phyloP scores from a whole-genome alignment of 2,329 filamentous ascomycete genomes.

The Didymella pomorum region DNA sequence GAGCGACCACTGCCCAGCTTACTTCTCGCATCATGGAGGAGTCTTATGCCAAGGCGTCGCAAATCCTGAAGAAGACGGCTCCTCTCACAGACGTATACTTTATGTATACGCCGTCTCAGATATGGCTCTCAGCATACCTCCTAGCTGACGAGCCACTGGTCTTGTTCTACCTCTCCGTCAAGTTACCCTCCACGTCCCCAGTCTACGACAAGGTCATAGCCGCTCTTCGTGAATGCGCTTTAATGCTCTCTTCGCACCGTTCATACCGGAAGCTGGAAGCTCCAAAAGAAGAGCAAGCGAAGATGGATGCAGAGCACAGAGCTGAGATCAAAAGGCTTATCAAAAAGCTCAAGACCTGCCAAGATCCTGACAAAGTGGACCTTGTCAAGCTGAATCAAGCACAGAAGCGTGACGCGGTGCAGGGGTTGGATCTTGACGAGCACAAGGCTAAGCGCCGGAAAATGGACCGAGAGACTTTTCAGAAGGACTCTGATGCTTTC shows the following conservation, averaged over 20 bases:
- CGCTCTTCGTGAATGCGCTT: constrained; percentile 52
- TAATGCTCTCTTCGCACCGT: constrained; percentile 48
- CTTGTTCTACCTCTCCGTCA: constrained; percentile 56
- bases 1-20: constrained; percentile 33
- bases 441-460: constrained; percentile 56
- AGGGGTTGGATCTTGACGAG: constrained; percentile 50
- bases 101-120: constrained; percentile 92
- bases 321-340: constrained; percentile 61
- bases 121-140: constrained; percentile 83
- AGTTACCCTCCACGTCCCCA: constrained; percentile 47
- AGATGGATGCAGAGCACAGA: constrained; percentile 56
- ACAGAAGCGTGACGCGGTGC: constrained; percentile 58
- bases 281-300: constrained; percentile 39
- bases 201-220: constrained; percentile 47
- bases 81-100: constrained; percentile 96
- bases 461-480: constrained; percentile 53
- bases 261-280: constrained; percentile 28
- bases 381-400: constrained; percentile 73
- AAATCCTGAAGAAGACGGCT: constrained; percentile 67
- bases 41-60: constrained; percentile 75
- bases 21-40: constrained; percentile 59
- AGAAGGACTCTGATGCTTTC: constrained; percentile 57
- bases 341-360: constrained; percentile 75
- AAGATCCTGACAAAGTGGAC: constrained; percentile 77
- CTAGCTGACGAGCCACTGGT: constrained; percentile 74